These are phyloP conservation scores for Pseudevernia furfuracea DNA, from an alignment of 495 filamentous ascomycete genomes.

Conservation along the genomic window DNA sequence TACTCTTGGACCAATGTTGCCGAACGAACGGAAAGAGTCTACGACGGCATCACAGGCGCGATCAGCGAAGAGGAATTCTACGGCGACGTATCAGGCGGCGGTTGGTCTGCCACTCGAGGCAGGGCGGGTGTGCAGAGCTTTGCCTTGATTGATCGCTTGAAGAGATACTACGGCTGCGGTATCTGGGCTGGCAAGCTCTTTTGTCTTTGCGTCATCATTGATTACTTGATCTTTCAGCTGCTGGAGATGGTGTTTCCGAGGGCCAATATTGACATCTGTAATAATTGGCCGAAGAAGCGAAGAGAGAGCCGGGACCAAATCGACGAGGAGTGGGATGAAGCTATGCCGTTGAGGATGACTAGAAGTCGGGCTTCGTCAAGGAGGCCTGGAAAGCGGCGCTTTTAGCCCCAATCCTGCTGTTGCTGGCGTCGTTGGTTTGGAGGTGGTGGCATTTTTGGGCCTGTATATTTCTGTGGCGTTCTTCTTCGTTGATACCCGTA, in stretches of 20 bases:
- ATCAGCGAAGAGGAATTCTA: constrained; percentile 83
- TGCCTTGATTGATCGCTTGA: constrained; percentile 86
- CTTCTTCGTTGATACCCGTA: constrained; percentile 12
- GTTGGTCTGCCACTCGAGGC: constrained; percentile 62
- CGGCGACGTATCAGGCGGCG: constrained; percentile 57
- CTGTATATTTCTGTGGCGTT: not conserved
- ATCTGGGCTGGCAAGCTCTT: constrained; percentile 98
- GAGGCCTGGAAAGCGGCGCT: constrained; percentile 10
- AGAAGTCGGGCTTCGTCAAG: constrained; percentile 13
- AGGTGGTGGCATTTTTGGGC: not conserved
- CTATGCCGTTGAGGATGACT: constrained; percentile 8
- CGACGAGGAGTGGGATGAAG: constrained; percentile 15
- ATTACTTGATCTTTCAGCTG: constrained; percentile 80
- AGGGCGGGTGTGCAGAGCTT: constrained; percentile 71
- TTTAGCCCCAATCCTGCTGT: not conserved
- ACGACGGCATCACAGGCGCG: constrained; percentile 79
- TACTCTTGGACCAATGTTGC: constrained; percentile 97
- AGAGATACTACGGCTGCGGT: constrained; percentile 98
- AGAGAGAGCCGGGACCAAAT: constrained; percentile 1
- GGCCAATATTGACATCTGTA: constrained; percentile 75
- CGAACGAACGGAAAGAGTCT: constrained; percentile 84
- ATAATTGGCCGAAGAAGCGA: constrained; percentile 80
- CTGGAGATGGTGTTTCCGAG: constrained; percentile 83
- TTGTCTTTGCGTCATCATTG: constrained; percentile 86
- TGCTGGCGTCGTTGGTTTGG: not conserved